Conservation (phyloP, 164 flowering plant genomes). For the Buxus sempervirens region DNA sequence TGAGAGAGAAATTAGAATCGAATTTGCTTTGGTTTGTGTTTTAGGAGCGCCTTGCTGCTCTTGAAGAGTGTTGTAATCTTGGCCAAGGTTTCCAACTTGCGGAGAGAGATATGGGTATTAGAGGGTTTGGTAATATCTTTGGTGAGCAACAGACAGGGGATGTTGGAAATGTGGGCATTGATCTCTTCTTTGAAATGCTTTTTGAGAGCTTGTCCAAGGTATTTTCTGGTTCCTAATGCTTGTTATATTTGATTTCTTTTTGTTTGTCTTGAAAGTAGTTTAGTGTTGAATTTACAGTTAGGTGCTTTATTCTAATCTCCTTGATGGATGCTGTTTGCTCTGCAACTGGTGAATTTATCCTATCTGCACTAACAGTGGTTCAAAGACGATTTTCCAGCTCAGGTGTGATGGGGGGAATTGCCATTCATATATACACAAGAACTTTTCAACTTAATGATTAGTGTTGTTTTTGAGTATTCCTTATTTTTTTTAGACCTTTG, state of each 20-base stretch:
- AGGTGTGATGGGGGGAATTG: no score
- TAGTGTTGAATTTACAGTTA: background rate
- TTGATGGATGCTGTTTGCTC: no score
- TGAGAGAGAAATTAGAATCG: background rate
- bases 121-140: conserved; percentile 97
- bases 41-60: conserved; percentile 91
- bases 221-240: conserved; percentile 13
- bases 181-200: conserved; percentile 98
- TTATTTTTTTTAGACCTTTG: no score
- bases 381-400: no score
- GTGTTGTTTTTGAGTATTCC: no score
- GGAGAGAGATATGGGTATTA: conserved; percentile 94
- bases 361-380: no score
- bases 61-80: conserved; percentile 89
- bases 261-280: background rate
- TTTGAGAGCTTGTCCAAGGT: conserved; percentile 98
- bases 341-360: no score
- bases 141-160: conserved; percentile 99
- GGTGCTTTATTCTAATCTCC: background rate
- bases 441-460: no score
- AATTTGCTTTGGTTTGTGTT: conserved; percentile 4
- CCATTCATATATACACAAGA: no score
- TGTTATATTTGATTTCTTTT: background rate
- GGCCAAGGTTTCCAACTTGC: conserved; percentile 99
- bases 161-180: conserved; percentile 95